Evolutionary conservation across 148 eudicot species (phyloP).

Genomic region (Nepenthes mirabilis): DNA sequence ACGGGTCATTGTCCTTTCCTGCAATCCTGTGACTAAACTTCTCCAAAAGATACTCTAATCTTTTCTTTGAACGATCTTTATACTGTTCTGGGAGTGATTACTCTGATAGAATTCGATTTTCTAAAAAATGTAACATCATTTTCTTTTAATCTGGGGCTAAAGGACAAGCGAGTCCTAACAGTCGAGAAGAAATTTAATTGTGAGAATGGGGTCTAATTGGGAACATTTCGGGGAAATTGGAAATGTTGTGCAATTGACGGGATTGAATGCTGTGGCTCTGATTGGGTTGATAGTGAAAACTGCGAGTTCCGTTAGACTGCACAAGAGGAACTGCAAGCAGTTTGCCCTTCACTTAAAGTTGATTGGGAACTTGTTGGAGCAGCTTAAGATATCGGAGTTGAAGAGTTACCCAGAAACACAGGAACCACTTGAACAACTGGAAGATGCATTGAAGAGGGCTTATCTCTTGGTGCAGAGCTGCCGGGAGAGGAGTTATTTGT

Average conservation of each 20-base stretch:
- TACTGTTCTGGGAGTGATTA: too few species aligned
- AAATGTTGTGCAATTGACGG: constrained; percentile 17
- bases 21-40: too few species aligned
- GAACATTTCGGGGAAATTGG: constrained; percentile 1
- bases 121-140: too few species aligned
- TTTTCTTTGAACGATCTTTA: too few species aligned
- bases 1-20: too few species aligned
- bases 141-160: too few species aligned
- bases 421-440: constrained; percentile 24
- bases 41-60: too few species aligned
- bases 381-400: constrained; percentile 18
- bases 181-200: too few species aligned
- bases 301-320: constrained; percentile 17
- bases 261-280: constrained; percentile 14
- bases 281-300: constrained; percentile 18
- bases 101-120: too few species aligned
- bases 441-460: constrained; percentile 24
- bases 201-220: too few species aligned
- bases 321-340: constrained; percentile 22
- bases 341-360: constrained; percentile 23
- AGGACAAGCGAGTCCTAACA: too few species aligned
- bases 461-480: constrained; percentile 18
- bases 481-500: constrained; percentile 17
- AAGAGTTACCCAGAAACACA: constrained; percentile 19
- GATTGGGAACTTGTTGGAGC: constrained; percentile 26